Evolutionary conservation across 1,284 basidiomycete species (phyloP), one percentile per base, ranked within the genome.

Genomic region (Rhizopogon parksii): DNA sequence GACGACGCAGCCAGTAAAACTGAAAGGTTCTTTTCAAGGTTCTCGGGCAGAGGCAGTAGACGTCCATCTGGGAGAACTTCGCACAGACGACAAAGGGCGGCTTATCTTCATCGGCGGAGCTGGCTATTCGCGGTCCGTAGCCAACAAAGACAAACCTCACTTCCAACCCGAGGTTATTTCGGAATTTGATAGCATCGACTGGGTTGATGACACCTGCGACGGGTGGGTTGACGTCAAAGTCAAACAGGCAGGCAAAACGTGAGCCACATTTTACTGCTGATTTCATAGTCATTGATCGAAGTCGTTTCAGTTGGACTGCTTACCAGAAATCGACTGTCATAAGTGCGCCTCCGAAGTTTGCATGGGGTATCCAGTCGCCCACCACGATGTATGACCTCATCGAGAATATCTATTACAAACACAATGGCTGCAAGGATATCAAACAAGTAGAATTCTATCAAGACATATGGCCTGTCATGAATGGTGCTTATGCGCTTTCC

Each of bases 331-430:
- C 64, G 21, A 54, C 54, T n/a, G 57, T 70, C 6, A 50, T 66
- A 6, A 53, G 55, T 19, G 63, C 59, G 7, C 62, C 67, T 4
- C 68, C 68, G 3, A 66, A 68, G 39, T 70, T 65, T 47, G 63
- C 66, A 0, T 61, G 58, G 46, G 65, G 64, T 8, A 59, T 67
- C 19, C 53, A 62, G n/a, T 52, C 59, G 4, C 65, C 66, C 17
- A 67, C 67, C 2, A 59, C 66, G 4, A 52, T 70, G 19, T 67
- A 64, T 47, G 67, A 69, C 49, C 46, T 68, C 24, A 58, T 69
- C 37, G 67, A 66, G 48, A 58, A 68, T 32, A 52, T 68, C n/a
- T 68, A 69, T 47, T 56, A 65, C 32, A 46, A 52, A 14, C 34
- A 53, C 21, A 9, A 51, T 38, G 30, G 40, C 8, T 47, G 46